Conservation (phyloP, 2,329 filamentous ascomycete species). For the Diatrype stigma region DNA sequence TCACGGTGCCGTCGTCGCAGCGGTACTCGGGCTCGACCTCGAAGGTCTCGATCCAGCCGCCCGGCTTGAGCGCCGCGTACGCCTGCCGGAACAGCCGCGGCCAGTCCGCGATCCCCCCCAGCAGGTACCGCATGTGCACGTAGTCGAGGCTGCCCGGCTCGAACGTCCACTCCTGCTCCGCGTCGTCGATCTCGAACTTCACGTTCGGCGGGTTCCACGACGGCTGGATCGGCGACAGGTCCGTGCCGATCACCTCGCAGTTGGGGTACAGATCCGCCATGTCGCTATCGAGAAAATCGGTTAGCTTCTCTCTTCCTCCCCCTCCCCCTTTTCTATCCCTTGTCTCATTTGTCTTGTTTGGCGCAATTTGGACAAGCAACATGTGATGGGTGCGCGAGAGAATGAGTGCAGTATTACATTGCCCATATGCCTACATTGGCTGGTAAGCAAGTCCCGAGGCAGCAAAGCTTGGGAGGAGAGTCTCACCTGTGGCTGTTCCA, state of each 20-base stretch:
- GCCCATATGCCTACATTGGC: conserved; percentile 9
- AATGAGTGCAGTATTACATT: conserved; percentile 6
- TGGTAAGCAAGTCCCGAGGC: not conserved
- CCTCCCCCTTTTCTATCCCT: too few relatives aligned
- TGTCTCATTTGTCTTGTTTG: too few relatives aligned
- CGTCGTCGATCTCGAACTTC: conserved; percentile 17
- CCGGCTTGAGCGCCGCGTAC: conserved; percentile 9
- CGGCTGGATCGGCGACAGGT: conserved; percentile 20
- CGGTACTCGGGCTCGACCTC: conserved; percentile 8
- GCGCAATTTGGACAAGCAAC: too few relatives aligned
- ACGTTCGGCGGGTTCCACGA: conserved; percentile 14
- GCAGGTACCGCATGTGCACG: conserved; percentile 16
- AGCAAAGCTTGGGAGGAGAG: not conserved
- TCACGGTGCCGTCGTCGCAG: conserved; percentile 16
- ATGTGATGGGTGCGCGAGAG: too few relatives aligned
- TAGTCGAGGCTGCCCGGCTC: conserved; percentile 12
- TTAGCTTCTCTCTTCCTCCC: too few relatives aligned
- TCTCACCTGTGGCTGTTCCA: conserved; percentile 18
- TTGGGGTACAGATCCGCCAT: conserved; percentile 12
- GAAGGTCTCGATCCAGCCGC: conserved; percentile 13
- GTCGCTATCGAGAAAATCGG: conserved; percentile 9
- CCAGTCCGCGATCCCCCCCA: conserved; percentile 17
- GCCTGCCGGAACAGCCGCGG: conserved; percentile 11
- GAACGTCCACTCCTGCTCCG: conserved; percentile 13
- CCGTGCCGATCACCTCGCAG: conserved; percentile 20